Conservation (phyloP, 2,329 filamentous ascomycete genomes). For the Helotiales sp. region DNA sequence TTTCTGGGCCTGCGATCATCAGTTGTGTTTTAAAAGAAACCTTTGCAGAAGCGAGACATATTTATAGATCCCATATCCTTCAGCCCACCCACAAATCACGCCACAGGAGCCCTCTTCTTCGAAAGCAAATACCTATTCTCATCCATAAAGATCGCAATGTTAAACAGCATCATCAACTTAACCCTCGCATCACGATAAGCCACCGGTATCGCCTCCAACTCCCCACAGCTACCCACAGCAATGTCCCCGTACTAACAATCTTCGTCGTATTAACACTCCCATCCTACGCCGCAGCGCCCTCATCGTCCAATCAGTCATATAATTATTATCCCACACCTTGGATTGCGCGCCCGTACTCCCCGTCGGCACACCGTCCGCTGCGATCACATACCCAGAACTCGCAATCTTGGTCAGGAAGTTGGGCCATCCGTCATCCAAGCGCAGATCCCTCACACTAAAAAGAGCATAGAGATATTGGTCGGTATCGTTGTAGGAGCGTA, state of each 20-base stretch:
- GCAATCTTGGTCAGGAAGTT: constrained; percentile 21
- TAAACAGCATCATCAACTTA: constrained; percentile 20
- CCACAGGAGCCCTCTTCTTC: constrained; percentile 19
- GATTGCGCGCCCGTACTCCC: constrained; percentile 2
- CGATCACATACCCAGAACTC: constrained; percentile 22
- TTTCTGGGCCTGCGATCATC: constrained; percentile 10
- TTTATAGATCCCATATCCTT: constrained; percentile 21
- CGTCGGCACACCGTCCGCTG: constrained; percentile 11
- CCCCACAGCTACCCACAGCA: constrained; percentile 27
- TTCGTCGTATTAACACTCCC: constrained; percentile 18
- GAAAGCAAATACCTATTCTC: constrained; percentile 19
- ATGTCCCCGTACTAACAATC: constrained; percentile 19
- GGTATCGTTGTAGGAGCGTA: constrained; percentile 18
- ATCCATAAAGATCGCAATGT: constrained; percentile 23
- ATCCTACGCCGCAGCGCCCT: constrained; percentile 13
- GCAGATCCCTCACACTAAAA: constrained; percentile 13
- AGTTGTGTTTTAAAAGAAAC: not conserved
- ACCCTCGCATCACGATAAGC: constrained; percentile 24
- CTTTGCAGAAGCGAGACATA: not conserved
- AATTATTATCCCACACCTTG: constrained; percentile 12
- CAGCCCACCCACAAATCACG: constrained; percentile 23
- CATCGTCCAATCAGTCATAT: constrained; percentile 15
- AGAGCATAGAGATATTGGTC: not conserved
- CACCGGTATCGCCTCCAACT: constrained; percentile 17
- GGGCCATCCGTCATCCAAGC: constrained; percentile 17